Evolutionary conservation across 805 yeast genomes (phyloP), one percentile per base, ranked within the genome.

Genomic region (Lachancea meyersii): DNA sequence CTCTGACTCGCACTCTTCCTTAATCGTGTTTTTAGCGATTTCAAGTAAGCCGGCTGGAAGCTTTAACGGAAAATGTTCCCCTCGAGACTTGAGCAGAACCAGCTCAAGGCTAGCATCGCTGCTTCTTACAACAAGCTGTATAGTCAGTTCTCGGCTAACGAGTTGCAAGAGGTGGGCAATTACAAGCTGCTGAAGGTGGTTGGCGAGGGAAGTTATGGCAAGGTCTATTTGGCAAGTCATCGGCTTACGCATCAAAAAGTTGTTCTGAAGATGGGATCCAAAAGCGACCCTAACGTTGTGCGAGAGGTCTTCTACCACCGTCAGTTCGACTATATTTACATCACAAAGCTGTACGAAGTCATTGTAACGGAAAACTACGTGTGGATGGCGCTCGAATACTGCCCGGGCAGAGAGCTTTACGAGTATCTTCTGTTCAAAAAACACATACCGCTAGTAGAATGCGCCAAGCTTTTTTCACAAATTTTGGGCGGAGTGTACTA

Each of bases 121-220:
- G 78, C 78, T 31, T 78, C 82, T 38, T 82, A 80, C 60, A 79
- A 80, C 50, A 71, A 72, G 35, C 72, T 82, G 38, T 76, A 80
- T 48, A 50, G 68, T 18, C 71, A 72, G 41, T 72, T 75, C 48
- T 62, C 68, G 8, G 61, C 65, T 11, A 55, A 75, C 8, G 77
- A 74, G 32, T 64, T 80, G 33, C 68, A 68, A 37, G 84, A 80
- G 43, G 80, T 91, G 10, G 97, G 98, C 1, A 86, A 84, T 61
- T 91, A 91, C 57, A 68, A 73, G 40, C 77, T 93, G 6, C 55
- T 78, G 5, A 70, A 79, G 45, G 85, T 81, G 50, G 82, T 91
- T 18, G 97, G 97, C 1, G 88, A 86, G 53, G 97, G 97, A 8
- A 75, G 95, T 2, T 91, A 88, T 71, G 97, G 97, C 7, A 85